These are phyloP conservation scores for Metarhizium humberi DNA, from an alignment of 2,329 filamentous ascomycete species.

Conservation along the genomic window DNA sequence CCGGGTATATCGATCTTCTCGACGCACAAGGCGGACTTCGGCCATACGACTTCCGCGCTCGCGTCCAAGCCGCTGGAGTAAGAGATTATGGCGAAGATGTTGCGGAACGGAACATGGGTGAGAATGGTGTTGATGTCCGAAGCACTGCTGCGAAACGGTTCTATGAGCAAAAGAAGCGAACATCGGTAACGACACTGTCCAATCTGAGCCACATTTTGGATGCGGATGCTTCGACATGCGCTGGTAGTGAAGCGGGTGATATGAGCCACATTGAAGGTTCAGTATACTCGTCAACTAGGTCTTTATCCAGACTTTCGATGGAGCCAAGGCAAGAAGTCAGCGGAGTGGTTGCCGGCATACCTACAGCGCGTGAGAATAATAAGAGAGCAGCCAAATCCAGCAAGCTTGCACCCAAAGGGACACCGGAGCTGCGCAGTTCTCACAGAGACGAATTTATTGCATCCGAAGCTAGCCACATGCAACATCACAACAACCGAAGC, in stretches of 20 bases:
- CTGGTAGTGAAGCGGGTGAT: slow-evolving; percentile 2
- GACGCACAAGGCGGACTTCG: slow-evolving; percentile 29
- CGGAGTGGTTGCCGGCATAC: not conserved
- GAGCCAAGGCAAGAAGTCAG: not conserved
- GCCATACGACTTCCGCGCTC: slow-evolving; percentile 33
- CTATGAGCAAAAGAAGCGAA: slow-evolving; percentile 11
- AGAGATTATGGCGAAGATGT: slow-evolving; percentile 51
- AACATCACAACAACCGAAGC: not conserved
- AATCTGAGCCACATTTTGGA: slow-evolving; percentile 2
- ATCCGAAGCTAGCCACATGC: not conserved
- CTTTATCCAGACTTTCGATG: not conserved
- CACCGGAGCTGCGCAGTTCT: not conserved
- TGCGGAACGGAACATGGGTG: slow-evolving; percentile 44
- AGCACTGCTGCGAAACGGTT: slow-evolving; percentile 23
- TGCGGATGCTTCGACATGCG: not conserved
- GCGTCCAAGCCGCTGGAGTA: slow-evolving; percentile 36
- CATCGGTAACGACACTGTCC: not conserved
- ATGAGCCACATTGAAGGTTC: not conserved
- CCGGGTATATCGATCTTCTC: slow-evolving; percentile 5
- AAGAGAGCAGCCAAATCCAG: not conserved
- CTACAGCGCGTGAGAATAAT: not conserved
- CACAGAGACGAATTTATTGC: not conserved
- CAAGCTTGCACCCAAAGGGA: not conserved
- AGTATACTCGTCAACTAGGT: not conserved
- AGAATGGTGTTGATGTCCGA: slow-evolving; percentile 22